Conservation (phyloP, 208 protist genomes). For the Acanthamoeba lenticulata region DNA sequence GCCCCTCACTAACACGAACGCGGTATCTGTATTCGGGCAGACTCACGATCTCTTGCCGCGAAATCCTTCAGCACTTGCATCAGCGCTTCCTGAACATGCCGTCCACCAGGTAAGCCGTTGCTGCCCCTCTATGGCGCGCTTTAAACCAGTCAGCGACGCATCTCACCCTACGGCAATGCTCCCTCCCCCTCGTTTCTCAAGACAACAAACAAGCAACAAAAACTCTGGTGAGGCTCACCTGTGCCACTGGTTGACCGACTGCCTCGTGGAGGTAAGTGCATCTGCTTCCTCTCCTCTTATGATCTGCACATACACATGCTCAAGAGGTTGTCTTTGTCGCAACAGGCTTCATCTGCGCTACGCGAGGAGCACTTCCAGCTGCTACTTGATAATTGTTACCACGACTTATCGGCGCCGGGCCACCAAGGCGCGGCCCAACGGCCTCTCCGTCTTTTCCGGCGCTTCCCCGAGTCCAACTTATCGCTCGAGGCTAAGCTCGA, state of each 20-base stretch:
- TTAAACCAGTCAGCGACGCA: no score
- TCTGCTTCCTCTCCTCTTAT: no score
- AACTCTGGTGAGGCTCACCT: neutral
- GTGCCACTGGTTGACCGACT: neutral
- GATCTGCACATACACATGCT: no score
- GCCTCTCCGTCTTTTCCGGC: neutral
- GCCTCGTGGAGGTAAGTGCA: neutral
- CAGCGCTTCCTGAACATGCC: neutral
- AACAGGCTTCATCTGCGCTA: neutral
- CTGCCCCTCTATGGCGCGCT: no score
- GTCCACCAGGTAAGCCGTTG: neutral
- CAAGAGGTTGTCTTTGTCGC: neutral
- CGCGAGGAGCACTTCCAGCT: neutral
- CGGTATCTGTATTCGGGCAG: neutral
- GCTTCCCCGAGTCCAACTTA: neutral
- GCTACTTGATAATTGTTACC: neutral
- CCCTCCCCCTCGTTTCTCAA: no score
- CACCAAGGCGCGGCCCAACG: neutral
- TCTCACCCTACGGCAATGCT: no score
- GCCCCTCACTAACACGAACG: neutral
- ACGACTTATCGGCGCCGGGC: neutral
- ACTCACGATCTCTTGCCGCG: neutral
- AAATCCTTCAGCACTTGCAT: neutral
- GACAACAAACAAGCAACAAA: no score
- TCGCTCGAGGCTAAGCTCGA: neutral